These are phyloP conservation scores for Pseudoneurospora amorphoporcata DNA, from an alignment of 495 filamentous ascomycete species.

Conservation along the genomic window DNA sequence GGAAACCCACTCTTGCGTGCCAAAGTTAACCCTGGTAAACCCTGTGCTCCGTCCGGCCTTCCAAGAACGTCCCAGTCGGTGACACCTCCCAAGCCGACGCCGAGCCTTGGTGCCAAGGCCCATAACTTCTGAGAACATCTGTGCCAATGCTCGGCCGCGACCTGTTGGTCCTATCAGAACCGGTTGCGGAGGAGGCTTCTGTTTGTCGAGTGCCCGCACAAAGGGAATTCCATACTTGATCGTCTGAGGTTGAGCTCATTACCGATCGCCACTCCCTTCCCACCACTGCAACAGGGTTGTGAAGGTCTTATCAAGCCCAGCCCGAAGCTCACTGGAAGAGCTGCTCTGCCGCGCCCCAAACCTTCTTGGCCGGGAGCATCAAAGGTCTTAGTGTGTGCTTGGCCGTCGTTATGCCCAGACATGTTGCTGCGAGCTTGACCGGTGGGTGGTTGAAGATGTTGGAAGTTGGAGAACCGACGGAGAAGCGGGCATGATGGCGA, in stretches of 20 bases:
- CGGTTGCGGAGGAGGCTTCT: not conserved
- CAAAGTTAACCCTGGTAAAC: not conserved
- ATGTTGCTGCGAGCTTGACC: not conserved
- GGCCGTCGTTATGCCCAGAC: slow-evolving; percentile 7
- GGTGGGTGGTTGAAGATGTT: slow-evolving; percentile 5
- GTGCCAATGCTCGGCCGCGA: not conserved
- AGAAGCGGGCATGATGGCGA: not conserved
- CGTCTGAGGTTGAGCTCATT: not conserved
- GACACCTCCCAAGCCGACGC: not conserved
- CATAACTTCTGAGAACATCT: not conserved
- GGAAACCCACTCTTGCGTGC: not conserved
- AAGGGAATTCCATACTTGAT: not conserved
- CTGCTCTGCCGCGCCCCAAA: not conserved
- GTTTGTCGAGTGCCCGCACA: not conserved
- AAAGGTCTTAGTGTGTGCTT: slow-evolving; percentile 17
- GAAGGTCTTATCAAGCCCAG: not conserved
- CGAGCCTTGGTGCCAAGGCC: not conserved
- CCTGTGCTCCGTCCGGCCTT: not conserved
- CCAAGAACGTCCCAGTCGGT: not conserved
- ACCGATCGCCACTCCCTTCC: not conserved
- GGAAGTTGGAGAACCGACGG: not conserved
- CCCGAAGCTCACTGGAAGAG: not conserved
- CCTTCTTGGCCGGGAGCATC: not conserved
- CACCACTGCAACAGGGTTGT: not conserved
- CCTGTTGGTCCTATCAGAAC: not conserved